These are phyloP conservation scores for Venturia nashicola DNA, from an alignment of 2,329 filamentous ascomycete genomes.

Conservation along the genomic window DNA sequence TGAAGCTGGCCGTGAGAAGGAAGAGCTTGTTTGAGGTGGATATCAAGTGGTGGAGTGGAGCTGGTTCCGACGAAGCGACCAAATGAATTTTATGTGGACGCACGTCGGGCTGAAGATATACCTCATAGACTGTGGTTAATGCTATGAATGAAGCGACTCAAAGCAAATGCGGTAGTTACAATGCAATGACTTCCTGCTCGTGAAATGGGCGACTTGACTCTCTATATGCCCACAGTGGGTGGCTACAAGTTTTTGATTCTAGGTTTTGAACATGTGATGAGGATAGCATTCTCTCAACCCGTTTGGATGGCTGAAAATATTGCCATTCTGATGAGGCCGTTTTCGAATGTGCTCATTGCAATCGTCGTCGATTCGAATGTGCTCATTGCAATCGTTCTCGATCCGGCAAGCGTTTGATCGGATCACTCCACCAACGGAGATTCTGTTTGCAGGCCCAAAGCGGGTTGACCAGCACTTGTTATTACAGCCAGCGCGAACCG, in stretches of 20 bases:
- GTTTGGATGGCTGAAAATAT: not conserved
- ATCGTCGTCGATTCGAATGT: not conserved
- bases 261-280: too few species aligned
- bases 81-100: not conserved
- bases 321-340: not conserved
- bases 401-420: not conserved
- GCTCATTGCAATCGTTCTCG: not conserved
- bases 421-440: not conserved
- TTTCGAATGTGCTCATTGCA: not conserved
- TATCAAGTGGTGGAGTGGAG: not conserved
- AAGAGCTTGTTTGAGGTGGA: slow-evolving; percentile 3
- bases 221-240: not conserved
- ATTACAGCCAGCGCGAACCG: not conserved
- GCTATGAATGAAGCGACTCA: not conserved
- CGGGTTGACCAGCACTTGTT: not conserved
- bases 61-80: not conserved
- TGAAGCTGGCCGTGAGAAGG: slow-evolving; percentile 29
- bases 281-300: too few species aligned
- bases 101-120: not conserved
- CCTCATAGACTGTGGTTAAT: not conserved
- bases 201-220: not conserved
- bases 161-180: not conserved
- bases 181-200: not conserved
- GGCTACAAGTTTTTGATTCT: too few species aligned
- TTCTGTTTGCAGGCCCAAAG: not conserved